Evolutionary conservation across 768 basidiomycete genomes (phyloP).

Genomic region (Mycena vitilis): DNA sequence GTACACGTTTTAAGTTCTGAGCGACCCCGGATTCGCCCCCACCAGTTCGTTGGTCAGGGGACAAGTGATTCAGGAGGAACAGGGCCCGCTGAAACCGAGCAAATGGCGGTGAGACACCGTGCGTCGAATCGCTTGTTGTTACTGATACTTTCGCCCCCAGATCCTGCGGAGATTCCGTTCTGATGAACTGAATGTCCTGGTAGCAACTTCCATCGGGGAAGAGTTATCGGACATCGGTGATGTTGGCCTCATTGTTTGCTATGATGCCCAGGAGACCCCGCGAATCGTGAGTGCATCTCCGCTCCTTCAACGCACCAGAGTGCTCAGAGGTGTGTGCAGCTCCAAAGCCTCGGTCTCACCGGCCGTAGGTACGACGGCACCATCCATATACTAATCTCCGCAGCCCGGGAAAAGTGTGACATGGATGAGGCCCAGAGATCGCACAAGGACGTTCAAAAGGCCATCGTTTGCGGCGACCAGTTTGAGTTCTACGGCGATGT

Average conservation of each 20-base stretch:
- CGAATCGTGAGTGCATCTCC: conserved; percentile 80
- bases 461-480: conserved; percentile 86
- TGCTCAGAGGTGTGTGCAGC: conserved; percentile 56
- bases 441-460: conserved; percentile 89
- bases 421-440: conserved; percentile 88
- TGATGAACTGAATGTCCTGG: conserved; percentile 90
- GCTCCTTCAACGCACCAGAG: conserved; percentile 7
- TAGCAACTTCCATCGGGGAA: conserved; percentile 97
- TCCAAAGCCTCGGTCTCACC: conserved; percentile 97
- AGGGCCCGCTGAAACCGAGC: conserved; percentile 92
- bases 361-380: conserved; percentile 91
- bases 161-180: conserved; percentile 88
- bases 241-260: conserved; percentile 95
- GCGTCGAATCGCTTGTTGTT: conserved; percentile 5
- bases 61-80: conserved; percentile 86
- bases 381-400: conserved; percentile 94
- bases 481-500: conserved; percentile 96
- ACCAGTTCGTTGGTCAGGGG: conserved; percentile 92
- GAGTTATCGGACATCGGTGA: conserved; percentile 99
- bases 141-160: conserved; percentile 54
- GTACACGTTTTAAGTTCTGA: conserved; percentile 81
- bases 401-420: conserved; percentile 90
- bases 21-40: conserved; percentile 81
- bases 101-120: conserved; percentile 75
- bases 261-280: conserved; percentile 95